phyloP scores from a whole-genome alignment of 768 basidiomycete genomes.

The Podaxis rugospora region DNA sequence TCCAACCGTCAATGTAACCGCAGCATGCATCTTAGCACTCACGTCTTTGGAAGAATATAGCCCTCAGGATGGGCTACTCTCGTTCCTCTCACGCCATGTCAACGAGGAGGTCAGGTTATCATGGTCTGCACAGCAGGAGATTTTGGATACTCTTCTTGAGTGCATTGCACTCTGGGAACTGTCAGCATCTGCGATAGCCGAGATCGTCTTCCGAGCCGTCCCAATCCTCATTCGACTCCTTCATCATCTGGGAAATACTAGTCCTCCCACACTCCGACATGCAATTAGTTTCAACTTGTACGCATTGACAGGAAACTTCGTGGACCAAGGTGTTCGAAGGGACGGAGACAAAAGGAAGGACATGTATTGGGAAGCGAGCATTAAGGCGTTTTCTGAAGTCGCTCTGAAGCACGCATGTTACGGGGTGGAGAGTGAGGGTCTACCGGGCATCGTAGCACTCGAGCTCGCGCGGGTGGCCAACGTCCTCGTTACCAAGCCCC shows the following conservation, averaged over 20 bases:
- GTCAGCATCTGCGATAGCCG: constrained; percentile 28
- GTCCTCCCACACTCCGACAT: constrained; percentile 24
- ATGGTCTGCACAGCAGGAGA: constrained; percentile 28
- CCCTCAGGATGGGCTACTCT: constrained; percentile 31
- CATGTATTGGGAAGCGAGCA: constrained; percentile 27
- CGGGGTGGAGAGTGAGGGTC: constrained; percentile 22
- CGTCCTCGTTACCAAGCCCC: constrained; percentile 23
- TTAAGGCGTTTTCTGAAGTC: constrained; percentile 29
- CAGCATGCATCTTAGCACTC: constrained; percentile 31
- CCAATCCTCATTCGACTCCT: constrained; percentile 32
- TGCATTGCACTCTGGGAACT: constrained; percentile 34
- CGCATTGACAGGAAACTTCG: constrained; percentile 23
- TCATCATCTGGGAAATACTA: constrained; percentile 22
- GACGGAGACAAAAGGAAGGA: constrained; percentile 24
- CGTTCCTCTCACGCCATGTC: constrained; percentile 26
- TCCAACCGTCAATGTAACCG: constrained; percentile 29
- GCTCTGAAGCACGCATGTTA: constrained; percentile 26
- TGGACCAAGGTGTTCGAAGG: constrained; percentile 22
- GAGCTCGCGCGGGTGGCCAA: constrained; percentile 31
- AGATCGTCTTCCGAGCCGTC: constrained; percentile 28
- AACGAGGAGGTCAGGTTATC: constrained; percentile 27
- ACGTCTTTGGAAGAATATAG: constrained; percentile 30
- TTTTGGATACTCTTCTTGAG: constrained; percentile 36
- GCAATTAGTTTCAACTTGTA: constrained; percentile 28
- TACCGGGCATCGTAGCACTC: constrained; percentile 26